phyloP scores from a whole-genome alignment of 768 basidiomycete species.

The Tulasnella sp. region DNA sequence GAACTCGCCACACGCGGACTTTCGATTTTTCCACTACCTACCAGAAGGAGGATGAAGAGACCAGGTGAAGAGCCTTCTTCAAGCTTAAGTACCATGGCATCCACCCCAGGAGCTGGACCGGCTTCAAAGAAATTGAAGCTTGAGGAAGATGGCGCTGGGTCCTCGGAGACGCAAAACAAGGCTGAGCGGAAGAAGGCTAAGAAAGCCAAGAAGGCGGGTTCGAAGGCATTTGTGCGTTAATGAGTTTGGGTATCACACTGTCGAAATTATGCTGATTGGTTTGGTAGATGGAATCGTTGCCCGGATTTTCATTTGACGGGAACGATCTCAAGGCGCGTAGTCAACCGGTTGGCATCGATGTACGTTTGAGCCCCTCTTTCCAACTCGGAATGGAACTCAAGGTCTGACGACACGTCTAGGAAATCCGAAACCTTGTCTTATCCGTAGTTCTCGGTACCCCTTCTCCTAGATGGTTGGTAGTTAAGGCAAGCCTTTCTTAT shows the following conservation, averaged over 20 bases:
- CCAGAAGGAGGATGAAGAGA: conserved; percentile 16
- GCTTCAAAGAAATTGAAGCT: conserved; percentile 30
- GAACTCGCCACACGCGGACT: neutral
- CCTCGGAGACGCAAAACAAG: conserved; percentile 43
- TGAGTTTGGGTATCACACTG: neutral
- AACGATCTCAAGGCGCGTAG: conserved; percentile 27
- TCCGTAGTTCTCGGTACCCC: conserved; percentile 81
- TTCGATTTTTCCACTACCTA: conserved; percentile 15
- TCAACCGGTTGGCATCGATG: conserved; percentile 27
- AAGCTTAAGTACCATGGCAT: neutral
- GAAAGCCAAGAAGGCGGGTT: conserved; percentile 62
- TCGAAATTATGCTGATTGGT: neutral
- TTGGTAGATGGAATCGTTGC: neutral
- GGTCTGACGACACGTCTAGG: conserved; percentile 52
- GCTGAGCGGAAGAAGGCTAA: conserved; percentile 74
- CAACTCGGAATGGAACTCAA: neutral
- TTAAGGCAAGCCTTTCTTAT: conserved; percentile 60
- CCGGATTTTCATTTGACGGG: conserved; percentile 1
- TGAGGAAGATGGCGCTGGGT: neutral
- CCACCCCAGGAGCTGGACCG: conserved; percentile 15
- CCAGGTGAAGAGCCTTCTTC: neutral
- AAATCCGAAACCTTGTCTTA: conserved; percentile 82
- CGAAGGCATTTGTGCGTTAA: conserved; percentile 71
- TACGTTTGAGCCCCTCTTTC: neutral
- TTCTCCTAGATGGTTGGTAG: conserved; percentile 83